Evolutionary conservation across 2,329 filamentous ascomycete genomes (phyloP).

Genomic region (Colletotrichum somersetense): DNA sequence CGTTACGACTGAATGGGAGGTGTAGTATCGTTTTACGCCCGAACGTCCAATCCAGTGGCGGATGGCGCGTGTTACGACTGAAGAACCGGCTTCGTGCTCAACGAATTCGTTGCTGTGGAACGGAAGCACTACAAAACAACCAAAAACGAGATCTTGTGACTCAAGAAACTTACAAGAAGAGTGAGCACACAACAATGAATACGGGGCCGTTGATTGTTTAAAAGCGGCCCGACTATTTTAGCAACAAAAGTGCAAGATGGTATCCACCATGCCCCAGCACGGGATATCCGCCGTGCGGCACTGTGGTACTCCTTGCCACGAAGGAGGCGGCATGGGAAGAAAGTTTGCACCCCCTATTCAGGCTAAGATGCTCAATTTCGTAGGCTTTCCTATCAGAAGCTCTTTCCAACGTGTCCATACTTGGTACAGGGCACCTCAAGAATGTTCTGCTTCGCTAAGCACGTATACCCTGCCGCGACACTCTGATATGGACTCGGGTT

Average conservation of each 20-base stretch:
- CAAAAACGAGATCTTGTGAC: not conserved
- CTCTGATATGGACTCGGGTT: not conserved
- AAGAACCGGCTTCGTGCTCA: constrained; percentile 36
- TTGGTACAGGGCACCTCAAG: no score
- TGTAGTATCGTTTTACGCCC: not conserved
- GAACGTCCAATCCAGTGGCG: not conserved
- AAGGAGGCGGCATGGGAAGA: constrained; percentile 20
- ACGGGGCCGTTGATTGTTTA: constrained; percentile 23
- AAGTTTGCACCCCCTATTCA: constrained; percentile 3
- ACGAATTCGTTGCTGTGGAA: not conserved
- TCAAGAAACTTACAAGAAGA: constrained; percentile 22
- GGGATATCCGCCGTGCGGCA: constrained; percentile 20
- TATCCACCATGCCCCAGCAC: constrained; percentile 24
- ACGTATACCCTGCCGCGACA: not conserved
- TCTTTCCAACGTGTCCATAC: constrained; percentile 9
- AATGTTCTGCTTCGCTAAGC: not conserved
- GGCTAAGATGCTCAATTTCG: constrained; percentile 14
- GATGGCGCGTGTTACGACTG: not conserved
- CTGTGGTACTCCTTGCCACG: constrained; percentile 19
- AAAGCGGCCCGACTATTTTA: constrained; percentile 26
- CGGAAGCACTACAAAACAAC: constrained; percentile 11
- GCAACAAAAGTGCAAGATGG: constrained; percentile 8
- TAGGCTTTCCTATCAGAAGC: constrained; percentile 1
- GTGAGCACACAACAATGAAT: not conserved
- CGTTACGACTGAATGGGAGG: not conserved